phyloP scores from a whole-genome alignment of 257 asterid species.

The Pogostemon cablin region DNA sequence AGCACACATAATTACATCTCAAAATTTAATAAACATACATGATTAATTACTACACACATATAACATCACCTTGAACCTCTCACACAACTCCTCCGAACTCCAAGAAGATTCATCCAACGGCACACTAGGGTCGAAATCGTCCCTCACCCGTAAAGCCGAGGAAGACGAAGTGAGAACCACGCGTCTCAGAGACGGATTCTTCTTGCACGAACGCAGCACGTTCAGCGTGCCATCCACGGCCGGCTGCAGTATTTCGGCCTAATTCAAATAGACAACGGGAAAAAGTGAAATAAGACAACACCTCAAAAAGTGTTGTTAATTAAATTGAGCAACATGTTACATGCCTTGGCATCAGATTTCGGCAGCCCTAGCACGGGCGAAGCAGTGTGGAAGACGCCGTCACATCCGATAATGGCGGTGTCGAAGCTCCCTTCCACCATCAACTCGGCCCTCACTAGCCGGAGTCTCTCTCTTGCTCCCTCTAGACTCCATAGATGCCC shows the following conservation, averaged over 20 bases:
- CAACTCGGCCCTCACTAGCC: conserved; percentile 62
- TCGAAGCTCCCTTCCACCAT: conserved; percentile 84
- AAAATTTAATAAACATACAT: too few species aligned
- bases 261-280: background rate
- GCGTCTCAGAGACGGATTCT: conserved; percentile 65
- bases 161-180: conserved; percentile 93
- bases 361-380: conserved; percentile 76
- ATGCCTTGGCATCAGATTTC: conserved; percentile 50
- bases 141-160: conserved; percentile 72
- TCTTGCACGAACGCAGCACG: conserved; percentile 79
- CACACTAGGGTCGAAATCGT: conserved; percentile 49
- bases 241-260: conserved; percentile 79
- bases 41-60: too few species aligned
- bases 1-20: too few species aligned
- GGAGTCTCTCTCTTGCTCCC: conserved; percentile 80
- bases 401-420: conserved; percentile 67
- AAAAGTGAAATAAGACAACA: background rate
- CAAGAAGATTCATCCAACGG: conserved; percentile 83
- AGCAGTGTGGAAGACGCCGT: conserved; percentile 93
- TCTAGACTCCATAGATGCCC: conserved; percentile 75
- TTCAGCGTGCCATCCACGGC: conserved; percentile 89
- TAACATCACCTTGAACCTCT: conserved; percentile 53
- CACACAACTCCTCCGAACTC: conserved; percentile 75
- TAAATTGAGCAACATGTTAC: background rate
- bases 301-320: background rate